These are phyloP conservation scores for Apiotrichum laibachii DNA, from an alignment of 1,284 basidiomycete genomes.

Conservation along the genomic window DNA sequence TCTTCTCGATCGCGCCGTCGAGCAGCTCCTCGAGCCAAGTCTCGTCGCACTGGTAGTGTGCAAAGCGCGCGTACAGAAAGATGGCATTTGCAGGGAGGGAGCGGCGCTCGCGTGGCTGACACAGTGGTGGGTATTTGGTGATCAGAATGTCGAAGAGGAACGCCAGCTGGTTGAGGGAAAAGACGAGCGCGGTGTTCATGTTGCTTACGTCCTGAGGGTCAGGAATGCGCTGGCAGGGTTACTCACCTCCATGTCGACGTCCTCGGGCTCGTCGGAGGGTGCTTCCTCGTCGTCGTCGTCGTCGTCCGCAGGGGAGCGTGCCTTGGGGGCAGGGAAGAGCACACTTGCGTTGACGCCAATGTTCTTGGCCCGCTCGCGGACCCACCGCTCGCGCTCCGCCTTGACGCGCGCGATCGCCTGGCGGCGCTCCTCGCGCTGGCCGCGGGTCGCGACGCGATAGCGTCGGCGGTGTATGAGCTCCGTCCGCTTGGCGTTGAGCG, in stretches of 20 bases:
- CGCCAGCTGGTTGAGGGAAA: slow-evolving; percentile 72
- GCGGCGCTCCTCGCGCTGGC: slow-evolving; percentile 56
- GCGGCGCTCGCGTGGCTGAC: slow-evolving; percentile 58
- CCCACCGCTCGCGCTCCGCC: slow-evolving; percentile 59
- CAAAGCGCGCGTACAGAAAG: slow-evolving; percentile 82
- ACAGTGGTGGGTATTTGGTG: slow-evolving; percentile 60
- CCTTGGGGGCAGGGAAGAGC: slow-evolving; percentile 28
- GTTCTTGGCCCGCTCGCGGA: slow-evolving; percentile 52
- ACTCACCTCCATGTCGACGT: slow-evolving; percentile 2
- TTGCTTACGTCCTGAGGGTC: slow-evolving; percentile 47
- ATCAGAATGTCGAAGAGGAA: slow-evolving; percentile 77
- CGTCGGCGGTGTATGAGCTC: slow-evolving; percentile 54
- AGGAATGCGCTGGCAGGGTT: slow-evolving; percentile 6
- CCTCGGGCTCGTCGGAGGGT: slow-evolving; percentile 4
- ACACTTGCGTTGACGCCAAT: slow-evolving; percentile 35
- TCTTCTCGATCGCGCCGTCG: slow-evolving; percentile 81
- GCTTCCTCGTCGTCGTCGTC: slow-evolving; percentile 51
- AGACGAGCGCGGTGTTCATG: slow-evolving; percentile 68
- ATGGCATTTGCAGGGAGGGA: slow-evolving; percentile 76
- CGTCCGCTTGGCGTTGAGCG: slow-evolving; percentile 21
- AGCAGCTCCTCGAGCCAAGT: slow-evolving; percentile 89
- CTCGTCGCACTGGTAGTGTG: slow-evolving; percentile 77
- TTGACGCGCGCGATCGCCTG: slow-evolving; percentile 56
- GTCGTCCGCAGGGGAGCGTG: slow-evolving; percentile 15
- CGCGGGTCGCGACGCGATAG: slow-evolving; percentile 63